phyloP scores from a whole-genome alignment of 768 basidiomycete species.

The Hemileccinum impolitum region DNA sequence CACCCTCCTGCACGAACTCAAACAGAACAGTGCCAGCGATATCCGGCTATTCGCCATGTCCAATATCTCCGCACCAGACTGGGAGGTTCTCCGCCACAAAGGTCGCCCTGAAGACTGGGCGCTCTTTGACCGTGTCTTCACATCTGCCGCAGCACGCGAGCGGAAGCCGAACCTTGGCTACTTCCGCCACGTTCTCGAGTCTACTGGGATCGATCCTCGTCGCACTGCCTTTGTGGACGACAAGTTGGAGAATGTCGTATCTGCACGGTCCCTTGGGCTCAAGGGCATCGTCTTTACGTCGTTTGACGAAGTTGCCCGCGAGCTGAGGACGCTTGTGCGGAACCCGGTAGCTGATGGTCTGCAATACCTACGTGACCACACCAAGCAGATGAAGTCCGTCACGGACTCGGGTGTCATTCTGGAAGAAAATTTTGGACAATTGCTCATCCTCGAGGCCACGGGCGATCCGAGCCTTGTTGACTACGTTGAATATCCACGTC shows the following conservation, averaged over 20 bases:
- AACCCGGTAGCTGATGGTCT: slow-evolving; percentile 15
- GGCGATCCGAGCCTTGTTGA: slow-evolving; percentile 17
- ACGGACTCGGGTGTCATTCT: slow-evolving; percentile 9
- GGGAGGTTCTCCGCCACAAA: slow-evolving; percentile 17
- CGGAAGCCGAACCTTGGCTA: slow-evolving; percentile 21
- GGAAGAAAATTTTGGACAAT: slow-evolving; percentile 20
- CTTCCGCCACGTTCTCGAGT: slow-evolving; percentile 14
- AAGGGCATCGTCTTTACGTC: slow-evolving; percentile 20
- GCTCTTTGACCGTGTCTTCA: slow-evolving; percentile 20
- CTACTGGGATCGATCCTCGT: slow-evolving; percentile 14
- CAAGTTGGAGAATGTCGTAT: slow-evolving; percentile 20
- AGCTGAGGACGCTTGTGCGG: slow-evolving; percentile 14
- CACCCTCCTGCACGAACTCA: slow-evolving; percentile 15
- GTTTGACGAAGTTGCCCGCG: slow-evolving; percentile 11
- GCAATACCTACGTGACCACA: slow-evolving; percentile 10
- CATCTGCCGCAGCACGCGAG: slow-evolving; percentile 14
- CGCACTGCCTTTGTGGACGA: slow-evolving; percentile 25
- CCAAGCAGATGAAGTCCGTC: slow-evolving; percentile 18
- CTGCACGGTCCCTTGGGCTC: slow-evolving; percentile 18
- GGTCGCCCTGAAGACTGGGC: slow-evolving; percentile 14
- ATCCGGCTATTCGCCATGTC: slow-evolving; percentile 23
- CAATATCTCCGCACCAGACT: slow-evolving; percentile 20
- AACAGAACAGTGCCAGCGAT: neutral
- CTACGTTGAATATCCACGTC: slow-evolving; percentile 15
- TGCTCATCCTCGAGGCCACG: slow-evolving; percentile 20